Percentiles rank a stretch among this genome's conserved stretches.
Conservation (phyloP, 345 rosid species). For the Excoecaria agallocha region DNA sequence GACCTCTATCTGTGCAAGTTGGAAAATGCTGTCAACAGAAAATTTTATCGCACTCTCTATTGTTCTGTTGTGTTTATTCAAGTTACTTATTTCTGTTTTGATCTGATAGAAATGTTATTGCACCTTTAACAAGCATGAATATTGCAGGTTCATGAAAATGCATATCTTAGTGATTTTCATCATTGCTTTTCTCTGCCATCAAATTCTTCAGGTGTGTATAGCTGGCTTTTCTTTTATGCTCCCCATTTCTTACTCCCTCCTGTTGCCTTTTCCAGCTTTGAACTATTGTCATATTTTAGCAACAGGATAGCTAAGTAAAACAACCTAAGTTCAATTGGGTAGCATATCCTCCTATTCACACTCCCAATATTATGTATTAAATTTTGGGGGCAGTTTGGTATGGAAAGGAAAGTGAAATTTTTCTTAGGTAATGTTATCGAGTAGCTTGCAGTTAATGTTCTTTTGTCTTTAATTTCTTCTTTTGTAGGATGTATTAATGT, state of each 20-base stretch:
- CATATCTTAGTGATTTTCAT: constrained; percentile 83
- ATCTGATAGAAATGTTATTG: constrained; percentile 5
- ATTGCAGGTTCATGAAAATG: constrained; percentile 91
- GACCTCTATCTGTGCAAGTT: neutral
- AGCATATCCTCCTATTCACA: neutral
- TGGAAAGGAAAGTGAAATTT: neutral
- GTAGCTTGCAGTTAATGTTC: neutral
- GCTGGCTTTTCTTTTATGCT: neutral
- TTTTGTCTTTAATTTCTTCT: neutral
- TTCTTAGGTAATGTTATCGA: neutral
- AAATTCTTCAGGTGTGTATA: constrained; percentile 62
- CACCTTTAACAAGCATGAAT: constrained; percentile 19
- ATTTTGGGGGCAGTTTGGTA: neutral
- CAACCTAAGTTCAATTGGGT: neutral
- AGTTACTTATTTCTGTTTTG: neutral
- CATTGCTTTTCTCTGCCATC: constrained; percentile 85
- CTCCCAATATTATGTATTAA: neutral
- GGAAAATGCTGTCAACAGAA: neutral
- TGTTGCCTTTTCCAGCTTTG: neutral
- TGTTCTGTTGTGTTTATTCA: too few species aligned
- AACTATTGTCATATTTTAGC: neutral
- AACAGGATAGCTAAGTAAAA: neutral
- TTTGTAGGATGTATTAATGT: neutral
- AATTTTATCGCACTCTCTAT: neutral
- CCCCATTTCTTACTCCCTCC: too few species aligned